A percentile compares a stretch with the other conserved stretches of the same genome.
phyloP scores from a whole-genome alignment of 768 basidiomycete species.

The Tulasnella sp. region DNA sequence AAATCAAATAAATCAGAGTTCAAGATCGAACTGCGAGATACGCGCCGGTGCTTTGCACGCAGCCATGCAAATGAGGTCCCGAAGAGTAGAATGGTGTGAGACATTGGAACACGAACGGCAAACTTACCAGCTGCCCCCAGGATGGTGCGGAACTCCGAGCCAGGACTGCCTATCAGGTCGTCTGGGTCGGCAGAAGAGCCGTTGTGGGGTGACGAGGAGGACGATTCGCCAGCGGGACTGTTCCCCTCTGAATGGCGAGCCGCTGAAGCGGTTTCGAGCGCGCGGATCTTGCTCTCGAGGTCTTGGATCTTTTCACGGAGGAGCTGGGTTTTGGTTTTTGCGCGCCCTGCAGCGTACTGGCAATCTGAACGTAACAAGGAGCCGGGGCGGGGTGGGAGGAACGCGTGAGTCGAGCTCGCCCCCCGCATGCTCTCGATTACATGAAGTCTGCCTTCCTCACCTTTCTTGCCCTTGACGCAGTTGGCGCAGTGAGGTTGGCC shows the following conservation, averaged over 20 bases:
- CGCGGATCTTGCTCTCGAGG: slow-evolving; percentile 27
- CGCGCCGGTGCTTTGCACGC: not conserved
- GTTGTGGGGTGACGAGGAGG: slow-evolving; percentile 23
- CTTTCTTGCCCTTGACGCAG: slow-evolving; percentile 30
- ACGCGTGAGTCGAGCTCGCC: not conserved
- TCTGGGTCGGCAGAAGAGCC: slow-evolving; percentile 17
- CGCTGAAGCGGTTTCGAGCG: slow-evolving; percentile 23
- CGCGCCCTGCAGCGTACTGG: slow-evolving; percentile 25
- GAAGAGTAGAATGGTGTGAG: not conserved
- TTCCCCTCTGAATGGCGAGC: slow-evolving; percentile 7
- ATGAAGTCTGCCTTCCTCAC: not conserved
- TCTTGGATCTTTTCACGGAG: slow-evolving; percentile 29
- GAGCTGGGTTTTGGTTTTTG: slow-evolving; percentile 27
- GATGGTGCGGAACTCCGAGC: slow-evolving; percentile 16
- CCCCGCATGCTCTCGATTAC: not conserved
- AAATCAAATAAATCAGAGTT: slow-evolving; percentile 6
- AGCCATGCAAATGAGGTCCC: slow-evolving; percentile 12
- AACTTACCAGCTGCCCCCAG: slow-evolving; percentile 11
- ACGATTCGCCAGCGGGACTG: slow-evolving; percentile 16
- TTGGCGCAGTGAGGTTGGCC: slow-evolving; percentile 29
- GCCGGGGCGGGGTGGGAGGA: not conserved
- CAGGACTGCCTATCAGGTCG: slow-evolving; percentile 1
- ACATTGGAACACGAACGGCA: not conserved
- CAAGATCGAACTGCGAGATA: slow-evolving; percentile 6
- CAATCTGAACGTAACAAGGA: slow-evolving; percentile 15